A percentile compares a stretch with the other conserved stretches of the same genome.
Evolutionary conservation across 148 eudicot genomes (phyloP).

Genomic region (Cornus kousa): DNA sequence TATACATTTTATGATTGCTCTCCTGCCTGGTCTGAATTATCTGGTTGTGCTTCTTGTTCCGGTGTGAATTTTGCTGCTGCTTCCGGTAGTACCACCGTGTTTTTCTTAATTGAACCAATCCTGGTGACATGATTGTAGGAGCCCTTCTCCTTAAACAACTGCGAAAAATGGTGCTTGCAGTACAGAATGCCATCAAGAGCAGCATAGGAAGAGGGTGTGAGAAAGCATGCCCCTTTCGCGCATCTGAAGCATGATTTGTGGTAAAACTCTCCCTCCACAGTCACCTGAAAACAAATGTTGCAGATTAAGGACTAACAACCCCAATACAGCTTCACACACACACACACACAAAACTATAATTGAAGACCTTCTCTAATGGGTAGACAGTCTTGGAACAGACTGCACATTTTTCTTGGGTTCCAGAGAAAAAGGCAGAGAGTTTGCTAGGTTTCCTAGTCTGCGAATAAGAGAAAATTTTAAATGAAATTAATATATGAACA

Average conservation of each 20-base stretch:
- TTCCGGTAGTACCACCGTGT: not conserved
- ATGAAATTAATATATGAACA: not conserved
- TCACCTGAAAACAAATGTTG: slow-evolving; percentile 31
- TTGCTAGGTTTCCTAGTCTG: slow-evolving; percentile 59
- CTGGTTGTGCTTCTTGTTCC: not conserved
- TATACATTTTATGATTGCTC: not conserved
- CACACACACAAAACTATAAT: not conserved
- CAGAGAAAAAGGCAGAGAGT: slow-evolving; percentile 68
- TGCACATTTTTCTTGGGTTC: slow-evolving; percentile 84
- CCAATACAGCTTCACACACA: not conserved
- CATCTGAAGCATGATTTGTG: slow-evolving; percentile 85
- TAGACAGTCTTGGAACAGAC: slow-evolving; percentile 79
- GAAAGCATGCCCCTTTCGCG: slow-evolving; percentile 73
- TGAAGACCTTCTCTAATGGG: slow-evolving; percentile 79
- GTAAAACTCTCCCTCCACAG: slow-evolving; percentile 76
- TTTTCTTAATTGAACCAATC: slow-evolving; percentile 42
- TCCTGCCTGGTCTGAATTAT: not conserved
- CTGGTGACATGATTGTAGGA: slow-evolving; percentile 56
- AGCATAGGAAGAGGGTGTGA: slow-evolving; percentile 69
- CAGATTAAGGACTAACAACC: not conserved
- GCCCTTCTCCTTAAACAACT: slow-evolving; percentile 84
- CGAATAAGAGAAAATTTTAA: not conserved
- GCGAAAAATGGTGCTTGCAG: slow-evolving; percentile 90
- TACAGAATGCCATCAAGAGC: slow-evolving; percentile 77
- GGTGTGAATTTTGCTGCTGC: not conserved